phyloP scores from a whole-genome alignment of 371 early-diverging fungal genomes.

The Mucor lusitanicus region DNA sequence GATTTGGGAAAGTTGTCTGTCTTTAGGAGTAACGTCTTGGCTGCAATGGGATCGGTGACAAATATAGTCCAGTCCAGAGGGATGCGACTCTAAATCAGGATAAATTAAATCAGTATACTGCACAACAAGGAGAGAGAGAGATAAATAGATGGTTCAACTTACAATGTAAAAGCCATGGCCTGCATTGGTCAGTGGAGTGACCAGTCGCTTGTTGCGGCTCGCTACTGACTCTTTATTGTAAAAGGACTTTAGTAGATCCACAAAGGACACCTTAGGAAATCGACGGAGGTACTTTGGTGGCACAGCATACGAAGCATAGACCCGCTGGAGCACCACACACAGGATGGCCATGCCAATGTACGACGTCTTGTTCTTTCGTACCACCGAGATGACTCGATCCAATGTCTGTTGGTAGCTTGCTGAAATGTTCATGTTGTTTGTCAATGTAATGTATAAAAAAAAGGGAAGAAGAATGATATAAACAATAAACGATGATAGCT shows the following conservation, averaged over 20 bases:
- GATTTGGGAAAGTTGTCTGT: slow-evolving; percentile 23
- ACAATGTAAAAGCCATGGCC: slow-evolving; percentile 10
- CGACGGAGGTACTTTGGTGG: slow-evolving; percentile 8
- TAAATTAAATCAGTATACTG: not conserved
- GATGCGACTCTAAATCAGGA: not conserved
- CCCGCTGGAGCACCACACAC: not conserved
- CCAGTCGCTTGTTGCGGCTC: not conserved
- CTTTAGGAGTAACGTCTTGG: slow-evolving; percentile 26
- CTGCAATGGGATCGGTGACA: slow-evolving; percentile 31
- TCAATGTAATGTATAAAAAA: too few relatives aligned
- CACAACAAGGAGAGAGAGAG: not conserved
- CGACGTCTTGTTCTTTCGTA: not conserved
- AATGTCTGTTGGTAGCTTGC: not conserved
- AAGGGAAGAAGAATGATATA: too few relatives aligned
- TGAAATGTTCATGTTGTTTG: too few relatives aligned
- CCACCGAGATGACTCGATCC: not conserved
- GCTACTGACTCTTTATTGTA: slow-evolving; percentile 5
- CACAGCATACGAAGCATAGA: not conserved
- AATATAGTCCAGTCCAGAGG: slow-evolving; percentile 29
- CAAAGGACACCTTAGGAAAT: slow-evolving; percentile 6
- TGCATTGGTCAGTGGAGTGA: slow-evolving; percentile 4
- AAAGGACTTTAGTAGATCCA: slow-evolving; percentile 10
- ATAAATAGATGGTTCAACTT: not conserved
- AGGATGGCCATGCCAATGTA: slow-evolving; percentile 11
- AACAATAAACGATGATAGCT: too few relatives aligned